phyloP scores from a whole-genome alignment of 768 basidiomycete species.

The Mycena rosella region DNA sequence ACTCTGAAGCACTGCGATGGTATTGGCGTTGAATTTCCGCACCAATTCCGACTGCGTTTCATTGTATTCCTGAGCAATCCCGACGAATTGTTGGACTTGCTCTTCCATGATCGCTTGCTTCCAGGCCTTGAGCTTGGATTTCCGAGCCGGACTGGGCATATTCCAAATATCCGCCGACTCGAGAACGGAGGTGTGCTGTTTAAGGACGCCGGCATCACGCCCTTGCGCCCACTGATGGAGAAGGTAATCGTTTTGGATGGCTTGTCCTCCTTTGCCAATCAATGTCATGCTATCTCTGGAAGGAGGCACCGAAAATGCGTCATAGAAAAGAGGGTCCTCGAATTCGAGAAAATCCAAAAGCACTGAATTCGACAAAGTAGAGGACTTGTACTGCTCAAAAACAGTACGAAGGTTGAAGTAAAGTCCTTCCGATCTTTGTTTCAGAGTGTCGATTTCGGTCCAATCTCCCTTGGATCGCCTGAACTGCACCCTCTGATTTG shows the following conservation, averaged over 20 bases:
- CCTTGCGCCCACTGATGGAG: constrained; percentile 62
- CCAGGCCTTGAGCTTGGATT: constrained; percentile 49
- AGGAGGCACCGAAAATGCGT: constrained; percentile 58
- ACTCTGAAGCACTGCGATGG: constrained; percentile 49
- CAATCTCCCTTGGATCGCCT: constrained; percentile 50
- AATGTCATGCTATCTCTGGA: constrained; percentile 56
- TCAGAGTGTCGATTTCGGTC: constrained; percentile 43
- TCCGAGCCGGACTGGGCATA: constrained; percentile 46
- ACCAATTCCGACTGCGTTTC: constrained; percentile 49
- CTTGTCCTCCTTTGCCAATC: constrained; percentile 55
- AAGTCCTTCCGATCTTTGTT: constrained; percentile 37
- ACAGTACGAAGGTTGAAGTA: constrained; percentile 37
- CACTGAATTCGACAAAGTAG: constrained; percentile 32
- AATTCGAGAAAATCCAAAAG: constrained; percentile 67
- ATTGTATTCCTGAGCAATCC: constrained; percentile 55
- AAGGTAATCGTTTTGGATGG: constrained; percentile 55
- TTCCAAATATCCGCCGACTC: constrained; percentile 48
- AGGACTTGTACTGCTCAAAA: constrained; percentile 9
- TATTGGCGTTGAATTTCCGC: constrained; percentile 50
- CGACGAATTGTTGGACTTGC: constrained; percentile 49
- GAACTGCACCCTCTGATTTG: constrained; percentile 46
- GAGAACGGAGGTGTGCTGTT: neutral
- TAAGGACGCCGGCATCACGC: constrained; percentile 58
- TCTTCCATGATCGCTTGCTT: constrained; percentile 49
- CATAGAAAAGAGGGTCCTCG: constrained; percentile 56